Conservation (phyloP, 2,329 filamentous ascomycete genomes). For the Teratosphaeria viscida region DNA sequence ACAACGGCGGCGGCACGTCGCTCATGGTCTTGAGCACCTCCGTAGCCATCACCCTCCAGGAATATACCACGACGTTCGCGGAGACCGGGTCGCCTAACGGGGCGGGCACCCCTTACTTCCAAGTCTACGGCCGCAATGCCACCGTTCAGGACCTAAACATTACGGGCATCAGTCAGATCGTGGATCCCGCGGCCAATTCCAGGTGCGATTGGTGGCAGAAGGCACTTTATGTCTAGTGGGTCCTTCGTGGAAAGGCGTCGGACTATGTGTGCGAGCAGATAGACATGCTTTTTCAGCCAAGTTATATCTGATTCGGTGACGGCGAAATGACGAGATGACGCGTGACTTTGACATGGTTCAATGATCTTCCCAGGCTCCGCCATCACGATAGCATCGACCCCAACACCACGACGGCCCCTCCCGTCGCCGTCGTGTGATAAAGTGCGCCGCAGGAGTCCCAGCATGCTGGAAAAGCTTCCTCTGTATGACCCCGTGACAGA, state of each 20-base stretch:
- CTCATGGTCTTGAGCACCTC: slow-evolving; percentile 3
- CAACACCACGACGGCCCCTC: no score
- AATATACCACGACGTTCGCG: slow-evolving; percentile 37
- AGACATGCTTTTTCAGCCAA: neutral
- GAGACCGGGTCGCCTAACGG: slow-evolving; percentile 29
- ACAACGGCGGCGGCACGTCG: slow-evolving; percentile 28
- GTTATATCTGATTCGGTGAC: no score
- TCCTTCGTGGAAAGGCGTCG: neutral
- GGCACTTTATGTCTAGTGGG: slow-evolving; percentile 27
- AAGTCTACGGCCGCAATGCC: slow-evolving; percentile 36
- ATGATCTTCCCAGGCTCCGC: no score
- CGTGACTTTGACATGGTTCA: no score
- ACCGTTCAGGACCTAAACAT: slow-evolving; percentile 36
- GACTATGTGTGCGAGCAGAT: neutral
- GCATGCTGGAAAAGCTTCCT: neutral
- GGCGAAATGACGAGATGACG: no score
- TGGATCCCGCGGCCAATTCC: slow-evolving; percentile 37
- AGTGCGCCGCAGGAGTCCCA: neutral
- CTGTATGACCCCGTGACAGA: neutral
- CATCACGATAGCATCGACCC: no score
- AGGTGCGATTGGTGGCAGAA: slow-evolving; percentile 47
- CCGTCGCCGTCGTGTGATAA: neutral
- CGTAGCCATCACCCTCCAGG: slow-evolving; percentile 35
- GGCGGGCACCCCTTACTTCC: slow-evolving; percentile 33
- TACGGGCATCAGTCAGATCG: slow-evolving; percentile 30